Percentiles rank a stretch among this genome's conserved stretches.
Conservation (phyloP, 108 stramenopile genomes). For the Fistulifera pelliculosa region DNA sequence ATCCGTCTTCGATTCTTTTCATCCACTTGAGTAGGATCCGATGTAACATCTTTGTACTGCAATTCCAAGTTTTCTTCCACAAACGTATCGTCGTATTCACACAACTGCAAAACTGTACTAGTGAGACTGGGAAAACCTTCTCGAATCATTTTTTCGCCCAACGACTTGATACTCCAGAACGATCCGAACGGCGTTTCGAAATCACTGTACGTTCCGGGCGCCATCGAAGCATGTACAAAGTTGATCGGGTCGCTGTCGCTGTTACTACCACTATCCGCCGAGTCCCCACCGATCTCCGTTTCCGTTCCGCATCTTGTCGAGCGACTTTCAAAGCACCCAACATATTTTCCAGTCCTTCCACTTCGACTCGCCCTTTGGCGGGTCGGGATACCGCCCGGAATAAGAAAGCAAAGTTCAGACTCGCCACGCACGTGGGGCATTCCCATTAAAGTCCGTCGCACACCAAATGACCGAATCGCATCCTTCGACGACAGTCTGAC, state of each 20-base stretch:
- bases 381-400: constrained; percentile 72
- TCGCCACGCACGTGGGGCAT: constrained; percentile 58
- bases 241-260: constrained; percentile 40
- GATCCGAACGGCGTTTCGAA: constrained; percentile 80
- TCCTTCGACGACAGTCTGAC: constrained; percentile 56
- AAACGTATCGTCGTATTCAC: constrained; percentile 68
- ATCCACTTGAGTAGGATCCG: constrained; percentile 13
- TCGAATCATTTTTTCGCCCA: constrained; percentile 48
- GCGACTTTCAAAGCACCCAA: constrained; percentile 28
- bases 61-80: constrained; percentile 57
- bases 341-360: constrained; percentile 73
- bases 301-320: neutral
- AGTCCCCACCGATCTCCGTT: neutral
- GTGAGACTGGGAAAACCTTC: constrained; percentile 47
- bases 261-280: no score
- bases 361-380: constrained; percentile 74
- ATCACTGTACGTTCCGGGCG: constrained; percentile 51
- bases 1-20: constrained; percentile 35
- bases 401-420: constrained; percentile 65
- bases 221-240: constrained; percentile 55
- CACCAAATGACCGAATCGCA: constrained; percentile 71
- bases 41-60: constrained; percentile 15
- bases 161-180: constrained; percentile 64
- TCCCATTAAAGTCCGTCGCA: constrained; percentile 79
- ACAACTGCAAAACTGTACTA: constrained; percentile 54